These are phyloP conservation scores for Saprolegnia diclina DNA, from an alignment of 352 stramenopile species.

Conservation along the genomic window DNA sequence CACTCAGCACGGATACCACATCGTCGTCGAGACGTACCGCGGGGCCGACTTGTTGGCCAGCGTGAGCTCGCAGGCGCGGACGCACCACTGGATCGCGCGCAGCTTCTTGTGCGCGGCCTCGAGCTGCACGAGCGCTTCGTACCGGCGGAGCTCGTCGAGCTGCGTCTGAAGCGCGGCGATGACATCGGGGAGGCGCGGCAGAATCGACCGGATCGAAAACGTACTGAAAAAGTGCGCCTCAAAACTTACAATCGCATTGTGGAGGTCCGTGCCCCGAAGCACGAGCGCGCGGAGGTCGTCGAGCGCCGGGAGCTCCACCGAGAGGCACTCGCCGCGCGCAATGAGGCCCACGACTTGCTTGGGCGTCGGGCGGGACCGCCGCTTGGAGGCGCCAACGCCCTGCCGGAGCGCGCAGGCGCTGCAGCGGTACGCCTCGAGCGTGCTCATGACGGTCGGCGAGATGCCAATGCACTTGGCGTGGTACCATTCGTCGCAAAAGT, in stretches of 20 bases:
- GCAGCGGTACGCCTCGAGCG: conserved; percentile 68
- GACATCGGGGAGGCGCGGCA: not conserved
- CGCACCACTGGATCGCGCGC: conserved; percentile 65
- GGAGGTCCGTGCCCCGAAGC: conserved; percentile 23
- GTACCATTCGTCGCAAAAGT: conserved; percentile 86
- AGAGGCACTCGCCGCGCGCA: conserved; percentile 43
- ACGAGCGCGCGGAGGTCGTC: conserved; percentile 37
- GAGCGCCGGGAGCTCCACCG: conserved; percentile 52
- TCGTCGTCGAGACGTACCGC: conserved; percentile 17
- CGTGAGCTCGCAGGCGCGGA: conserved; percentile 62
- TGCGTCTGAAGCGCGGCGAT: conserved; percentile 24
- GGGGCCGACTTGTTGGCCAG: conserved; percentile 43
- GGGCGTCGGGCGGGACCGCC: conserved; percentile 42
- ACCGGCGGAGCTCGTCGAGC: conserved; percentile 24
- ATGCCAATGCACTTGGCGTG: conserved; percentile 67
- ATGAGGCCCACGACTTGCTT: conserved; percentile 49
- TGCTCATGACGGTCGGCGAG: conserved; percentile 43
- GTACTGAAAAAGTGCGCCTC: conserved; percentile 11
- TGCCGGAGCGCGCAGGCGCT: conserved; percentile 56
- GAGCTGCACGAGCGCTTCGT: conserved; percentile 35
- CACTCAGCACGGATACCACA: not conserved
- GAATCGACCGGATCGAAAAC: conserved; percentile 17
- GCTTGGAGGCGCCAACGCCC: conserved; percentile 62
- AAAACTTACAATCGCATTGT: conserved; percentile 10
- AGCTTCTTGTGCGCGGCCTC: conserved; percentile 50